These are phyloP conservation scores for Kodamaea fungicola DNA, from an alignment of 1,139 yeast species.

Conservation along the genomic window DNA sequence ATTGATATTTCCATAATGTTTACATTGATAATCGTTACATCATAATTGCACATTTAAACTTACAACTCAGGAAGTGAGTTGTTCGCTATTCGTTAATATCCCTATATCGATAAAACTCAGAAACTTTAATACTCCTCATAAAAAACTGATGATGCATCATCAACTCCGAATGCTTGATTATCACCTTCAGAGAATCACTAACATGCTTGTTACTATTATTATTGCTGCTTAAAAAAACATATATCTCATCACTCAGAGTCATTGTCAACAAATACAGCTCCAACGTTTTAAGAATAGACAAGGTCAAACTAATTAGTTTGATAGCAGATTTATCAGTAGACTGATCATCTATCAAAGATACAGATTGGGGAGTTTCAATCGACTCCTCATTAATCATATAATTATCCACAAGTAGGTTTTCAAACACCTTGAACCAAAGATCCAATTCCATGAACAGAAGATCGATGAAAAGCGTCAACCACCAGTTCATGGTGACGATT, in stretches of 20 bases:
- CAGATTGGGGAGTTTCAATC: background rate
- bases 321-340: slow-evolving; percentile 8
- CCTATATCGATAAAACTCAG: slow-evolving; percentile 4
- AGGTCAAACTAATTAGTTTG: slow-evolving; percentile 11
- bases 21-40: too few relatives aligned
- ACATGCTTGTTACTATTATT: slow-evolving; percentile 6
- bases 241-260: slow-evolving; percentile 10
- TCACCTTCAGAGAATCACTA: slow-evolving; percentile 4
- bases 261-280: slow-evolving; percentile 9
- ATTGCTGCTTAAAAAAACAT: slow-evolving; percentile 11
- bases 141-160: slow-evolving; percentile 10
- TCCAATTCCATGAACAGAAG: slow-evolving; percentile 47
- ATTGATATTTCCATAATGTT: too few relatives aligned
- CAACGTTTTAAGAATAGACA: slow-evolving; percentile 12
- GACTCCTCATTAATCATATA: slow-evolving; percentile 4
- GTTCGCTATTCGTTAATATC: background rate
- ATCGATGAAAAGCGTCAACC: slow-evolving; percentile 53
- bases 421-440: slow-evolving; percentile 51
- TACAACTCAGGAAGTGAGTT: too few relatives aligned
- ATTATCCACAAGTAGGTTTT: slow-evolving; percentile 39
- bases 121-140: slow-evolving; percentile 5
- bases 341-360: background rate
- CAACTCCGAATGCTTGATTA: slow-evolving; percentile 12
- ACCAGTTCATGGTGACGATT: slow-evolving; percentile 57
- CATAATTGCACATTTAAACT: too few relatives aligned